Conservation (phyloP, 2,329 filamentous ascomycete genomes). For the Endothia cerciana region DNA sequence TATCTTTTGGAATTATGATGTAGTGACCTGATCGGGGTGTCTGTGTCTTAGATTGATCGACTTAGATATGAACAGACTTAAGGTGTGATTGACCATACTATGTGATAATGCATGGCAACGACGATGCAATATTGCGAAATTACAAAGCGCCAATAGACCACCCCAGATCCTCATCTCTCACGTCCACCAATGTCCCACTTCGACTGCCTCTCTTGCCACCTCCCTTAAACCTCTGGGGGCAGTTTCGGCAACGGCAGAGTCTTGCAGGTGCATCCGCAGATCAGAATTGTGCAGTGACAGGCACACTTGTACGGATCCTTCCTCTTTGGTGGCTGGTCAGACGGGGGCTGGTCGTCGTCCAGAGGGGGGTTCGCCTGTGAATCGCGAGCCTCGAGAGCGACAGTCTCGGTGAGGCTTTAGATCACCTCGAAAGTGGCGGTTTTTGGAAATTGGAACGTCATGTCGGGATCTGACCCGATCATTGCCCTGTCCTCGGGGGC, state of each 20-base stretch:
- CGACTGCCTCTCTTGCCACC: not conserved
- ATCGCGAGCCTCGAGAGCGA: not conserved
- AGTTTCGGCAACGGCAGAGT: not conserved
- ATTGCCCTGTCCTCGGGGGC: not conserved
- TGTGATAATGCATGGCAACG: too few species aligned
- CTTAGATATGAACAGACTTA: too few species aligned
- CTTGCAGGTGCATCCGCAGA: slow-evolving; percentile 2
- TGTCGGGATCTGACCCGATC: not conserved
- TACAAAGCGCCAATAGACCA: not conserved
- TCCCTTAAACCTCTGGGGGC: not conserved
- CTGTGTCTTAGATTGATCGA: too few species aligned
- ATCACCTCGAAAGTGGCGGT: not conserved
- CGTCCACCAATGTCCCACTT: not conserved
- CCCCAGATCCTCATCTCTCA: not conserved
- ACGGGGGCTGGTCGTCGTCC: not conserved
- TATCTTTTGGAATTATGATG: too few species aligned
- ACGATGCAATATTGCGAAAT: too few species aligned
- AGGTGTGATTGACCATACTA: too few species aligned
- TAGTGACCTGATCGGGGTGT: too few species aligned
- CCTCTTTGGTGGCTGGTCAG: not conserved
- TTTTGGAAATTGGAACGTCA: not conserved
- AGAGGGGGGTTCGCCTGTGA: not conserved
- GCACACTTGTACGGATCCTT: slow-evolving; percentile 1
- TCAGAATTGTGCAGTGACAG: slow-evolving; percentile 1
- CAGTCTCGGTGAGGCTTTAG: not conserved